Conservation (phyloP, 768 basidiomycete species). For the Hygrophorus pudorinus region DNA sequence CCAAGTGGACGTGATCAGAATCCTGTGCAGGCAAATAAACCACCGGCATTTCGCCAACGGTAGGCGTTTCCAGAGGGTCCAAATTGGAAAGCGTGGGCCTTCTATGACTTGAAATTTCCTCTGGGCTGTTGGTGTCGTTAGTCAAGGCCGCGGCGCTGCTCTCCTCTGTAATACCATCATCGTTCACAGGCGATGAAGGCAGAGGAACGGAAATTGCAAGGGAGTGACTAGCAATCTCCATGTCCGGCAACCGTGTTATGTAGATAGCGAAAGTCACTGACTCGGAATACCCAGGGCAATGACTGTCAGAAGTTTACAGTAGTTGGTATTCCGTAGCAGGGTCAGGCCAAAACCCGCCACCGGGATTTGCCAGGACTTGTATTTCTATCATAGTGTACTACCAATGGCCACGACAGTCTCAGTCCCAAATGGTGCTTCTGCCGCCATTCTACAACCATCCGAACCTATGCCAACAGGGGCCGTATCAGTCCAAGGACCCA, state of each 20-base stretch:
- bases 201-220: neutral
- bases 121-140: neutral
- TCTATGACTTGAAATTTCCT: no score
- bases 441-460: conserved; percentile 71
- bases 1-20: no score
- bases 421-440: conserved; percentile 52
- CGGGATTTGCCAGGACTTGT: neutral
- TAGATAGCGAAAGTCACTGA: no score
- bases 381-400: neutral
- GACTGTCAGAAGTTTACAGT: no score
- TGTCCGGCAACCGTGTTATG: neutral
- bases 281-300: no score
- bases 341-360: neutral
- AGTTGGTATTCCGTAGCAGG: neutral
- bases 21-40: no score
- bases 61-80: no score
- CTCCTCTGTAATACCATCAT: neutral
- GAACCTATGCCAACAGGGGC: conserved; percentile 58
- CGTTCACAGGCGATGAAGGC: neutral
- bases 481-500: conserved; percentile 74
- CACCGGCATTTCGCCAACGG: no score
- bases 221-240: neutral
- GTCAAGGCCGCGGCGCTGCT: neutral
- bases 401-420: conserved; percentile 9
- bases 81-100: no score